Evolutionary conservation across 306 rosid genomes (phyloP).

Genomic region (Trifolium fragiferum): DNA sequence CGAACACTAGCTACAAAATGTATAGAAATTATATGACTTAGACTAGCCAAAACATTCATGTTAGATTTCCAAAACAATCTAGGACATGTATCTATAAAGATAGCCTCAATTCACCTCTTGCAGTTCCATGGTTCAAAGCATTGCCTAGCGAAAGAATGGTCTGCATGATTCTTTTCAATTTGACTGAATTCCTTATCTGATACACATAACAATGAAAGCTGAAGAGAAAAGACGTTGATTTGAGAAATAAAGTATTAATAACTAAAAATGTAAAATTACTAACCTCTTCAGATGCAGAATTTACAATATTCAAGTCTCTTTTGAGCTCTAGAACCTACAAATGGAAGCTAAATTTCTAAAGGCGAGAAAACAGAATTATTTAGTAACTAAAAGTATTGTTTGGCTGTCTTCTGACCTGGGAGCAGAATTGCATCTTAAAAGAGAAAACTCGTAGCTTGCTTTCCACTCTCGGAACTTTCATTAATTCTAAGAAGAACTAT

Average conservation of each 20-base stretch:
- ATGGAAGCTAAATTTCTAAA: constrained; percentile 38
- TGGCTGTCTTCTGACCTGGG: constrained; percentile 68
- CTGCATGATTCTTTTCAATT: constrained; percentile 98
- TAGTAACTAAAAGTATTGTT: constrained; percentile 34
- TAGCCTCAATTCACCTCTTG: constrained; percentile 77
- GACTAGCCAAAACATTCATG: constrained; percentile 18
- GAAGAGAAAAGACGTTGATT: constrained; percentile 11
- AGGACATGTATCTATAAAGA: constrained; percentile 2
- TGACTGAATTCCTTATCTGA: constrained; percentile 91
- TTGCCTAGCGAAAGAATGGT: constrained; percentile 98
- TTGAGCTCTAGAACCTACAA: constrained; percentile 82
- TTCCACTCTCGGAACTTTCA: constrained; percentile 95
- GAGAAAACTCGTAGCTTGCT: constrained; percentile 90
- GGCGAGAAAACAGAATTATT: constrained; percentile 34
- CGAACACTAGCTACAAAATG: constrained; percentile 21
- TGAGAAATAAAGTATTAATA: constrained; percentile 26
- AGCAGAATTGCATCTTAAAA: constrained; percentile 79
- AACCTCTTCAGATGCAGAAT: constrained; percentile 85
- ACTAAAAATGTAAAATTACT: constrained; percentile 40
- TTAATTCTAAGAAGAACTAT: constrained; percentile 85
- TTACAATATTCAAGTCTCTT: constrained; percentile 72
- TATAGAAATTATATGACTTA: constrained; percentile 7
- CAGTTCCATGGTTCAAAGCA: constrained; percentile 99
- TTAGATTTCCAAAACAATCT: background rate
- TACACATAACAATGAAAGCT: constrained; percentile 42